phyloP scores from a whole-genome alignment of 2,329 filamentous ascomycete species.

The Kalmusia sp. region DNA sequence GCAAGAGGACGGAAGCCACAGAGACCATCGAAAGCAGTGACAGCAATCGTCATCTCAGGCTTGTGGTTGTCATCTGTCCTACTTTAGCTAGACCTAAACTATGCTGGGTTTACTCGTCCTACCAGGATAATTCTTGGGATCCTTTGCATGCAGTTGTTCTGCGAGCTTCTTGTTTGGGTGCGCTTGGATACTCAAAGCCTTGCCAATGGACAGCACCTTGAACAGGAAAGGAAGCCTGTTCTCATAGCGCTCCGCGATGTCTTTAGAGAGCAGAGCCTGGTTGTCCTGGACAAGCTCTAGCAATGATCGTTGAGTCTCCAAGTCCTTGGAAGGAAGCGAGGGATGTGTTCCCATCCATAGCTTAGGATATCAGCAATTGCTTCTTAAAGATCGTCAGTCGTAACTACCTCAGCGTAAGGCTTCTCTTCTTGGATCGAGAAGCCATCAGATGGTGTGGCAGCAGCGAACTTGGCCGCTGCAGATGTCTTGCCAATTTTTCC shows the following conservation, averaged over 20 bases:
- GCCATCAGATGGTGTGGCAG: conserved; percentile 77
- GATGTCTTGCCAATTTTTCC: conserved; percentile 88
- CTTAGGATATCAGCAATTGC: conserved; percentile 55
- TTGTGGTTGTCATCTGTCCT: conserved; percentile 93
- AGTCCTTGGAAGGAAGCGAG: conserved; percentile 90
- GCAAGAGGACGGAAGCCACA: conserved; percentile 90
- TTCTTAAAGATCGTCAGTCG: not conserved
- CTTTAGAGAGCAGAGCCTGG: conserved; percentile 76
- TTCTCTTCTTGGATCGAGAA: conserved; percentile 84
- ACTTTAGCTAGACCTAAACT: too few species aligned
- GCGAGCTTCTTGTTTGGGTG: conserved; percentile 96
- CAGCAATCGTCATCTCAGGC: conserved; percentile 98
- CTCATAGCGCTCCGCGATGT: conserved; percentile 77
- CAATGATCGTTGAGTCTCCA: conserved; percentile 82
- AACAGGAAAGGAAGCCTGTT: conserved; percentile 92
- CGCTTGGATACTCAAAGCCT: conserved; percentile 95
- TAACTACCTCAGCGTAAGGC: conserved; percentile 88
- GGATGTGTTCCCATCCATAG: conserved; percentile 99
- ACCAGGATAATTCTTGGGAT: conserved; percentile 90
- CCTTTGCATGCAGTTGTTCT: conserved; percentile 82
- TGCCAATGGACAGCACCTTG: conserved; percentile 96
- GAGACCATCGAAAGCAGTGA: conserved; percentile 94
- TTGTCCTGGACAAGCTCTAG: conserved; percentile 90
- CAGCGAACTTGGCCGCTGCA: conserved; percentile 86
- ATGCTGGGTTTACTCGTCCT: too few species aligned